Evolutionary conservation across 1,284 basidiomycete genomes (phyloP), one percentile per base, ranked within the genome.

Genomic region (Takashimella koratensis): DNA sequence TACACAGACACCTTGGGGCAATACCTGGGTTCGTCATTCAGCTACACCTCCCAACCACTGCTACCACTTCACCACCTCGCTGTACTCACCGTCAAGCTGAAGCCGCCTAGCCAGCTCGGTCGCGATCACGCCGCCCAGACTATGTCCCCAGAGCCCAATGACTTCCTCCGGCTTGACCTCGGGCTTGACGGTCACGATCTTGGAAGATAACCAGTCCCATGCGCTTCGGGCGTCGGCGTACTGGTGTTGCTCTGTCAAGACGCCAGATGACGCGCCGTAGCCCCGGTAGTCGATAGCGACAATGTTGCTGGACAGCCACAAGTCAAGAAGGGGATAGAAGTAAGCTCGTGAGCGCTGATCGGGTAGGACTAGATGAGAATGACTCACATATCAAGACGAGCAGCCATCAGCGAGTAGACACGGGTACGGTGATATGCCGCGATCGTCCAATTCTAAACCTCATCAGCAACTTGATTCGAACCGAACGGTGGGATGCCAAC

Each of bases 221-320:
- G 86, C 88, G 0, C 88, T 80, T 26, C 83, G 79, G 2, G 89
- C 90, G 67, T 97, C 94, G 3, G 74, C 73, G 0, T 83, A 72
- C 0, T 96, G 76, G 0, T 92, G 94, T 16, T 76, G 70, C 68
- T 94, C 87, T 16, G 81, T 84, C 0, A 93, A 92, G 0, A 71
- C 73, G 1, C 91, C 90, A 1, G 82, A 80, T 51, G 89, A 93
- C 67, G 97, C 90, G 1, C 80, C 93, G 64, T 88, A 97, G 0
- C 93, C 93, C 21, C 90, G 83, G 68, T 94, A 94, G 73, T 95
- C 92, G 42, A 90, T 83, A 0, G 84, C 85, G 23, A 95, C 74
- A 3, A 95, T 84, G 67, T 94, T 95, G 11, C 67, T 71, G 21
- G n/a, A n/a, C n/a, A 8, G 30, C 16, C 30, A 36, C 10, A 16